phyloP scores from a whole-genome alignment of 2,329 filamentous ascomycete species.

The Pseudogymnoascus sp. region DNA sequence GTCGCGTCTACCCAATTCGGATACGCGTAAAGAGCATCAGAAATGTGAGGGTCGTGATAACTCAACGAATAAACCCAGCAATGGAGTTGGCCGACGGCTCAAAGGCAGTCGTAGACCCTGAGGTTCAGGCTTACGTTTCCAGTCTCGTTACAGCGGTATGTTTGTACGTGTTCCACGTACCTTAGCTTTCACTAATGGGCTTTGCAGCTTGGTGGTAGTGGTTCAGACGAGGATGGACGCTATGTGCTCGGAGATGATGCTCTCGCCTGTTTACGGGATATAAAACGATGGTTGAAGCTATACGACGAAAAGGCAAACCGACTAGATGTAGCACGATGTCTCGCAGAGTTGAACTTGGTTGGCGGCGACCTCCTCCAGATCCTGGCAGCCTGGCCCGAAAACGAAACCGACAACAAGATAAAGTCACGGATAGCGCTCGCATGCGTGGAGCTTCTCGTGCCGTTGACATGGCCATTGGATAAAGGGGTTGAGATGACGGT shows the following conservation, averaged over 20 bases:
- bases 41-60: background rate
- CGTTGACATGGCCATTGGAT: constrained; percentile 89
- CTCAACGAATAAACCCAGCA: constrained; percentile 16
- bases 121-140: constrained; percentile 87
- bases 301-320: constrained; percentile 91
- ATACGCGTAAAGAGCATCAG: constrained; percentile 12
- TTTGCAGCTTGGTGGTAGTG: constrained; percentile 73
- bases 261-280: constrained; percentile 80
- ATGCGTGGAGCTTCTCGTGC: constrained; percentile 83
- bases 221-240: constrained; percentile 66
- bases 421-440: constrained; percentile 73
- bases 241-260: constrained; percentile 93
- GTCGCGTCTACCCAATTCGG: constrained; percentile 6
- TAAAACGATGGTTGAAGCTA: constrained; percentile 90
- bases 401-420: constrained; percentile 61
- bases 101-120: constrained; percentile 68
- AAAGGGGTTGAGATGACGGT: constrained; percentile 73
- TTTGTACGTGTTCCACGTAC: background rate
- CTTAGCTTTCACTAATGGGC: constrained; percentile 16
- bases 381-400: constrained; percentile 70
- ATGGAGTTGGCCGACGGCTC: constrained; percentile 49
- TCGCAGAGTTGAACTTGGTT: constrained; percentile 87
- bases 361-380: constrained; percentile 86
- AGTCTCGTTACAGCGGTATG: constrained; percentile 83
- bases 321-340: constrained; percentile 87